A percentile compares a stretch with the other conserved stretches of the same genome.
These are phyloP conservation scores for Capsicum baccatum DNA, from an alignment of 257 asterid species.

Conservation along the genomic window DNA sequence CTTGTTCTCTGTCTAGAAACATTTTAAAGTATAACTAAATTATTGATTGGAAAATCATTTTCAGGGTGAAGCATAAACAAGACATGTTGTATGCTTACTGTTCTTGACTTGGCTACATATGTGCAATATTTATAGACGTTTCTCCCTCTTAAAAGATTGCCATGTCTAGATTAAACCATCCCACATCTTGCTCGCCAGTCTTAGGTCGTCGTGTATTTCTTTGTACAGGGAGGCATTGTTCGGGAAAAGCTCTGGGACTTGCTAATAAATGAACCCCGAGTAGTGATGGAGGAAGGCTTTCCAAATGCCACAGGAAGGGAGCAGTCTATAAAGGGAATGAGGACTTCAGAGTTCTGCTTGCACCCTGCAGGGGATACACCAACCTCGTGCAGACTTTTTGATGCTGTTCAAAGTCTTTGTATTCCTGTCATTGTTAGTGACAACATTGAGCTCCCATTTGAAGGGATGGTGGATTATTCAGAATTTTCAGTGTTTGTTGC, in stretches of 20 bases:
- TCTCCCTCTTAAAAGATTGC: neutral
- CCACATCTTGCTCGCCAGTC: neutral
- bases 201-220: neutral
- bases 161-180: neutral
- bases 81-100: neutral
- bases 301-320: constrained; percentile 93
- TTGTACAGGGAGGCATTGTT: constrained; percentile 76
- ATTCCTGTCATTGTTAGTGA: constrained; percentile 91
- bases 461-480: constrained; percentile 83
- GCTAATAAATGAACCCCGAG: constrained; percentile 64
- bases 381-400: constrained; percentile 90
- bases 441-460: constrained; percentile 89
- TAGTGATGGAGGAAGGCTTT: constrained; percentile 89
- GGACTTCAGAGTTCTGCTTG: constrained; percentile 88
- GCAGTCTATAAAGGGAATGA: constrained; percentile 91
- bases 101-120: neutral
- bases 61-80: neutral
- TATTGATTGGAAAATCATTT: neutral
- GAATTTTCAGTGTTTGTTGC: constrained; percentile 76
- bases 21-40: neutral
- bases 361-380: constrained; percentile 99
- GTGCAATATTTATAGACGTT: neutral
- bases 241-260: constrained; percentile 92
- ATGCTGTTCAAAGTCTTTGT: constrained; percentile 94
- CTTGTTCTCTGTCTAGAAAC: neutral